Evolutionary conservation across 768 basidiomycete species (phyloP).

Genomic region (Podaxis carcinomalis): DNA sequence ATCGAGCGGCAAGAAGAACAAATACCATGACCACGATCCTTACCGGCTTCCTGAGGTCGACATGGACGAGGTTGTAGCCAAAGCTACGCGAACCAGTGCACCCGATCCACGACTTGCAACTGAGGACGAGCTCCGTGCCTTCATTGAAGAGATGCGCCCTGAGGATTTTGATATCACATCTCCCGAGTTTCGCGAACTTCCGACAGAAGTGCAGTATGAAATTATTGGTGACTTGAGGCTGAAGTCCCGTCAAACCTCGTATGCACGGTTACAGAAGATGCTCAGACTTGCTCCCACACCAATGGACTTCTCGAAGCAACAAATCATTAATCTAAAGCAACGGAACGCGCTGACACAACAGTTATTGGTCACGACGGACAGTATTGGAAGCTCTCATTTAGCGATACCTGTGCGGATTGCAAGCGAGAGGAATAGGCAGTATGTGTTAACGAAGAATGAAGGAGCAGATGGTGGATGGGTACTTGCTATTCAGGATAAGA

Average conservation of each 20-base stretch:
- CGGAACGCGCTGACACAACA: conserved; percentile 92
- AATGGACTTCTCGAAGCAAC: conserved; percentile 93
- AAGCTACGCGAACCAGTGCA: conserved; percentile 52
- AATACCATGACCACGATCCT: conserved; percentile 80
- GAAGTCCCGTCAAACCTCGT: conserved; percentile 92
- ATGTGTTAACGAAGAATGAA: conserved; percentile 92
- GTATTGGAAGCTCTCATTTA: conserved; percentile 84
- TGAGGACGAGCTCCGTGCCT: conserved; percentile 87
- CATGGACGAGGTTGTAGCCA: conserved; percentile 56
- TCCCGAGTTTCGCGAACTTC: conserved; percentile 84
- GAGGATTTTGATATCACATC: conserved; percentile 94
- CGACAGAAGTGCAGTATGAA: conserved; percentile 97
- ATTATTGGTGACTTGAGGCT: conserved; percentile 94
- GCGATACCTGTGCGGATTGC: conserved; percentile 93
- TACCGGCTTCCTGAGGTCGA: conserved; percentile 88
- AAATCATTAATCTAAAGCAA: conserved; percentile 87
- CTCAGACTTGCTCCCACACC: conserved; percentile 72
- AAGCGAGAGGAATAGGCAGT: conserved; percentile 91
- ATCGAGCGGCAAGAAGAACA: conserved; percentile 53
- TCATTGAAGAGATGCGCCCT: conserved; percentile 95
- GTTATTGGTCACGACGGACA: conserved; percentile 87
- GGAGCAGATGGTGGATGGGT: conserved; percentile 90
- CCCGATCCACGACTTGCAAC: conserved; percentile 95
- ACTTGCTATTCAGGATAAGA: conserved; percentile 83
- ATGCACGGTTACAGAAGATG: conserved; percentile 91